Percentiles rank a stretch among this genome's conserved stretches.
These are phyloP conservation scores for Tetrapisispora namnaoensis DNA, from an alignment of 805 yeast species.

Conservation along the genomic window DNA sequence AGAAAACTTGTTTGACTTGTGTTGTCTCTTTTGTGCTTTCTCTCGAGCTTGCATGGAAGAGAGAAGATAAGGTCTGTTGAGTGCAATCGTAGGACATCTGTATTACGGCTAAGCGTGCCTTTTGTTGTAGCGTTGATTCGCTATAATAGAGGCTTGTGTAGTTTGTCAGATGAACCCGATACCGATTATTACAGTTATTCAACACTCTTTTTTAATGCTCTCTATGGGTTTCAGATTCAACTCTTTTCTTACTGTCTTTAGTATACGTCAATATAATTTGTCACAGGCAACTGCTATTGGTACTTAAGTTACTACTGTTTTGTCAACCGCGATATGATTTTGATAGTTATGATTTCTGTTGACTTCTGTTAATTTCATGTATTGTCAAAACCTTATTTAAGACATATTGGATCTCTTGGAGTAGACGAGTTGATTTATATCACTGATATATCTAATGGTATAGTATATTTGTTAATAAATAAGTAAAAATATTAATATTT, in stretches of 20 bases:
- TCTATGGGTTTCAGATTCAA: too few relatives aligned
- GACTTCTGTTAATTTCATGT: too few relatives aligned
- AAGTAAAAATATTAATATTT: too few relatives aligned
- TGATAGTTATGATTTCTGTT: too few relatives aligned
- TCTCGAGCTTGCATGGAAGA: not conserved
- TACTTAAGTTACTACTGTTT: too few relatives aligned
- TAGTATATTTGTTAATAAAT: too few relatives aligned
- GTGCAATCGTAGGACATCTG: conserved; percentile 30
- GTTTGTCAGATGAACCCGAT: conserved; percentile 24
- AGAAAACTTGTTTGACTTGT: conserved; percentile 21
- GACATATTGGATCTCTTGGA: too few relatives aligned
- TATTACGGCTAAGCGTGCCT: not conserved
- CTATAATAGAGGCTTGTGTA: not conserved
- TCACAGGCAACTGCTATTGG: not conserved
- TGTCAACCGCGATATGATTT: too few relatives aligned
- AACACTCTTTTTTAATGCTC: conserved; percentile 5
- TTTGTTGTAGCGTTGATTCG: not conserved
- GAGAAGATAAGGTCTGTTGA: conserved; percentile 24
- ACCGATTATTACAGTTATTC: conserved; percentile 29
- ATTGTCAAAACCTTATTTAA: too few relatives aligned
- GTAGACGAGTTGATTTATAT: too few relatives aligned
- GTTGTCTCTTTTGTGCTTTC: not conserved
- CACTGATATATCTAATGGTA: too few relatives aligned
- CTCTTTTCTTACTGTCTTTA: not conserved
- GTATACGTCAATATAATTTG: too few relatives aligned